Conservation (phyloP, 306 rosid species). For the Luffa acutangula region DNA sequence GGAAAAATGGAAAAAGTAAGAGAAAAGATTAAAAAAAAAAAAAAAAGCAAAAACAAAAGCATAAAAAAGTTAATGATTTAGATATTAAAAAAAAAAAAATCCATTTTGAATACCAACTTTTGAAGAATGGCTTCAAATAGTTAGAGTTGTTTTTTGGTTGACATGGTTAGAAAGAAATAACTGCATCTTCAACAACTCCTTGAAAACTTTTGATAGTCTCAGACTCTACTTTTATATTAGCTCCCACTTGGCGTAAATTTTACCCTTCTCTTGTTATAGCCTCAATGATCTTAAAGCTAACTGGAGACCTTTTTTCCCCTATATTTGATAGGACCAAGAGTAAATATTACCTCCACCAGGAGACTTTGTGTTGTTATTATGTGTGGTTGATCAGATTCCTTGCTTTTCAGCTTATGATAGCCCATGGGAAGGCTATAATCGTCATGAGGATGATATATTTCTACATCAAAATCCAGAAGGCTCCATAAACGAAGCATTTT, state of each 20-base stretch:
- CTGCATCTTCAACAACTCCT: not conserved
- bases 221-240: not conserved
- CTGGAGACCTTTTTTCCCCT: not conserved
- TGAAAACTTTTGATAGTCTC: not conserved
- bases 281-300: not conserved
- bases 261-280: not conserved
- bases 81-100: not conserved
- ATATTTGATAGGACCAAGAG: not conserved
- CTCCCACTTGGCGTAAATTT: not conserved
- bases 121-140: not conserved
- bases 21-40: too few relatives aligned
- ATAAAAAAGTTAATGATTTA: not conserved
- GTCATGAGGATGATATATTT: constrained; percentile 77
- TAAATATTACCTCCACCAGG: constrained; percentile 52
- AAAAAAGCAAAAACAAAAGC: not conserved
- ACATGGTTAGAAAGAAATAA: not conserved
- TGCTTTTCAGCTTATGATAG: constrained; percentile 78
- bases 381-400: constrained; percentile 78
- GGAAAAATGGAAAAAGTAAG: too few relatives aligned
- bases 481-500: constrained; percentile 96
- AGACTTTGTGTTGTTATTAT: constrained; percentile 69
- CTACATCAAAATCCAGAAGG: constrained; percentile 83
- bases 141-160: not conserved
- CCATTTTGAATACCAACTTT: not conserved
- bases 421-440: constrained; percentile 54